Evolutionary conservation across 225 moss, liverwort and hornwort species (phyloP), one percentile per base, ranked within the genome.

Genomic region (Pleurozium schreberi): DNA sequence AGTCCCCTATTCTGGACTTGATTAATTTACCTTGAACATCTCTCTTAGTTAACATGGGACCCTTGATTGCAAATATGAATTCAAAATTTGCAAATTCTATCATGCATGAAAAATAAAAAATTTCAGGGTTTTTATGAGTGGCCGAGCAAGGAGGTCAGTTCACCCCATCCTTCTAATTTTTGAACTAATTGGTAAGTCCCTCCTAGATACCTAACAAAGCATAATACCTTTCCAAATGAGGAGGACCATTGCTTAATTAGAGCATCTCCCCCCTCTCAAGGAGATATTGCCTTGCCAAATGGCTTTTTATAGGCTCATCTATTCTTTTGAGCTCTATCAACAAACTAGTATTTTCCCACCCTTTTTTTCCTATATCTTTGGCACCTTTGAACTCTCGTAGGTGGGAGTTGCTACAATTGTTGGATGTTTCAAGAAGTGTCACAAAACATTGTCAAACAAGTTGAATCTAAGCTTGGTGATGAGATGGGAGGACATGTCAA

Each of bases 401-500:
- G 7, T n/a, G 12, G 66, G 12, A 12, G n/a, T 67, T 67, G 38
- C 12, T n/a, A 38, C 4, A n/a, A 5, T 68, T 68, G 7, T n/a
- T 0, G 12, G 0, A n/a, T 0, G 0, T n/a, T 68, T n/a, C 12
- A 68, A 68, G 6, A 68, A n/a, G 68, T 22, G 22, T 23, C 22
- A n/a, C 22, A 12, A 67, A 67, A 6, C 5, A n/a, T 12, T 11
- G 12, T 21, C 1, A n/a, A 3, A n/a, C 3, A 22, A 68, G 4
- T 0, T 21, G 0, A 68, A 68, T 68, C 22, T 3, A 68, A 68
- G 2, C 22, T 68, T 0, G 2, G 4, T 68, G 23, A n/a, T n/a
- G 22, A 68, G 10, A 22, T 12, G 11, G 22, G 7, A n/a, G 22
- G 40, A 10, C 7, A 0, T 1, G 0, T n/a, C 2, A 21, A 0